A percentile compares a stretch with the other conserved stretches of the same genome.
Evolutionary conservation across 768 basidiomycete genomes (phyloP).

Genomic region (Panus rudis): DNA sequence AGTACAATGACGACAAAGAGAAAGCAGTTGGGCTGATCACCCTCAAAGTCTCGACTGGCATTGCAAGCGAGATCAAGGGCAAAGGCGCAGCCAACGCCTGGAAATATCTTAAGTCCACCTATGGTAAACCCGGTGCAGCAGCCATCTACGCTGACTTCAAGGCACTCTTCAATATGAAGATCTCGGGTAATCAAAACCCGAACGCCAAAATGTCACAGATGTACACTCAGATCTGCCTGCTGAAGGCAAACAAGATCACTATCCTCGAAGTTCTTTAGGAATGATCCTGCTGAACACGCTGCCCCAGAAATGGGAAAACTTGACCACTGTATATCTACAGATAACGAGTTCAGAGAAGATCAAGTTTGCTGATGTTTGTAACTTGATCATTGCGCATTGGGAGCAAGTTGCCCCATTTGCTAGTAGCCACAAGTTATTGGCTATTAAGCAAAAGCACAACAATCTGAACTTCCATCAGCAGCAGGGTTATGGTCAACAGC

Average conservation of each 20-base stretch:
- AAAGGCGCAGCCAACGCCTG: not conserved
- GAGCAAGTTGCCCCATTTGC: not conserved
- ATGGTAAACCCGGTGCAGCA: not conserved
- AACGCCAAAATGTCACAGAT: not conserved
- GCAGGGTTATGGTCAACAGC: not conserved
- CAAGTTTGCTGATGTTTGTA: not conserved
- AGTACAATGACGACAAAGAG: not conserved
- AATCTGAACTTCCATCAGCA: not conserved
- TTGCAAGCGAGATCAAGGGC: not conserved
- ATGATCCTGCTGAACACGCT: slow-evolving; percentile 1
- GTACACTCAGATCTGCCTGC: not conserved
- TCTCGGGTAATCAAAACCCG: not conserved
- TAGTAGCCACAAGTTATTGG: not conserved
- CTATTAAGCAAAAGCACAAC: slow-evolving; percentile 2
- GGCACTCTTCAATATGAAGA: not conserved
- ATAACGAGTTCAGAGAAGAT: not conserved
- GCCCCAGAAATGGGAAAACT: not conserved
- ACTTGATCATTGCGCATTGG: not conserved
- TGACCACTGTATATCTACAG: not conserved
- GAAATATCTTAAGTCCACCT: not conserved
- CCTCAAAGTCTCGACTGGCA: not conserved
- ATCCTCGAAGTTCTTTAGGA: not conserved
- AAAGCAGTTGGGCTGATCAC: not conserved
- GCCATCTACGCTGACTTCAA: slow-evolving; percentile 1
- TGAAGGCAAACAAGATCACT: not conserved